phyloP scores from a whole-genome alignment of 2,329 filamentous ascomycete species.

The Claviceps digitariae region DNA sequence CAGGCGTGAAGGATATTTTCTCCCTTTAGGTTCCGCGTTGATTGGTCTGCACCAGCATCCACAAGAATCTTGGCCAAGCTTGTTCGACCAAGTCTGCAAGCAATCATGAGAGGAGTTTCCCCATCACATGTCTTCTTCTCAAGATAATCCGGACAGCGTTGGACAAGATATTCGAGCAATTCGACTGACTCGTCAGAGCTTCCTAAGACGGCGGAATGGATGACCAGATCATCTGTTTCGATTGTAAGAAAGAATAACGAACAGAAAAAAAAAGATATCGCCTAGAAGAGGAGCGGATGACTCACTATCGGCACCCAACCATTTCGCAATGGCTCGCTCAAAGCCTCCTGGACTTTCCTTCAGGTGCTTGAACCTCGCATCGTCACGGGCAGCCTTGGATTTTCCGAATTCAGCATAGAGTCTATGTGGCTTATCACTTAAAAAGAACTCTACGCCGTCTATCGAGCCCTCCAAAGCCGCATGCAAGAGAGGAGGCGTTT shows the following conservation, averaged over 20 bases:
- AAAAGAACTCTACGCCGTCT: conserved; percentile 63
- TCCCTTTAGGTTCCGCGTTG: conserved; percentile 42
- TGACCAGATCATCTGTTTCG: conserved; percentile 40
- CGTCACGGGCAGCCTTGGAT: conserved; percentile 43
- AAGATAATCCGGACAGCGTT: conserved; percentile 45
- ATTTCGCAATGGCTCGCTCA: conserved; percentile 46
- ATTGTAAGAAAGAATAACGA: conserved; percentile 10
- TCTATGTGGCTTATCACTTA: conserved; percentile 54
- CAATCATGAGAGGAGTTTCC: conserved; percentile 55
- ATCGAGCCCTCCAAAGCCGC: conserved; percentile 45
- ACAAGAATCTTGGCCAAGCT: conserved; percentile 49
- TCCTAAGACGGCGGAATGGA: conserved; percentile 52
- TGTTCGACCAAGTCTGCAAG: conserved; percentile 41
- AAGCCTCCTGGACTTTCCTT: conserved; percentile 47
- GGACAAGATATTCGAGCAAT: conserved; percentile 53
- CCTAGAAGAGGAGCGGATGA: conserved; percentile 19
- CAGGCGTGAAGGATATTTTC: conserved; percentile 58
- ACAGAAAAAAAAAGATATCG: not conserved
- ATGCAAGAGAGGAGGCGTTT: conserved; percentile 45
- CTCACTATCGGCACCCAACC: conserved; percentile 44
- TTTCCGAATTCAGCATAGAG: conserved; percentile 55
- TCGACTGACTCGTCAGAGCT: conserved; percentile 28
- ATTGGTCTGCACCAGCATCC: conserved; percentile 55
- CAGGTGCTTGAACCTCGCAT: conserved; percentile 49
- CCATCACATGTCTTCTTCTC: conserved; percentile 45